phyloP scores from a whole-genome alignment of 495 filamentous ascomycete genomes.

The Zalerion maritima region DNA sequence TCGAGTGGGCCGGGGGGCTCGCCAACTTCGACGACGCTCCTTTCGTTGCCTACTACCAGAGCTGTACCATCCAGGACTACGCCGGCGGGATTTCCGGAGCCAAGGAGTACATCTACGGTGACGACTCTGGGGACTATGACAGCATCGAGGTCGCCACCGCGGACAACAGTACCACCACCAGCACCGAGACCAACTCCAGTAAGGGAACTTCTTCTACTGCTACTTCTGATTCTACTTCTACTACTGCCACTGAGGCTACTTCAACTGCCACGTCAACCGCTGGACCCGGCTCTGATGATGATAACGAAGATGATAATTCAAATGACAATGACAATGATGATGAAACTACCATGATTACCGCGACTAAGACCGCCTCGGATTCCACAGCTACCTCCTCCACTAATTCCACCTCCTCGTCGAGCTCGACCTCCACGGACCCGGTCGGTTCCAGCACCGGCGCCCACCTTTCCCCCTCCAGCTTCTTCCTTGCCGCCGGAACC shows the following conservation, averaged over 20 bases:
- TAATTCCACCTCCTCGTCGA: constrained; percentile 7
- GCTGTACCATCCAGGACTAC: constrained; percentile 68
- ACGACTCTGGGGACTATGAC: constrained; percentile 55
- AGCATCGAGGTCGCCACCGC: constrained; percentile 61
- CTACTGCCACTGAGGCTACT: constrained; percentile 12
- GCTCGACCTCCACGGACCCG: too few species aligned
- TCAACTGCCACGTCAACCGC: constrained; percentile 11
- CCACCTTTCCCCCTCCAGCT: too few species aligned
- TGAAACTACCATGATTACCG: constrained; percentile 9
- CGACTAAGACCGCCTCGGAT: constrained; percentile 7
- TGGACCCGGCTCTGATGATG: constrained; percentile 3
- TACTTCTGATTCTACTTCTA: constrained; percentile 9
- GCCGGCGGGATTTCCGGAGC: constrained; percentile 57
- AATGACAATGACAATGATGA: constrained; percentile 6
- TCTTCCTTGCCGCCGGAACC: too few species aligned
- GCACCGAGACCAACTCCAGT: constrained; percentile 9
- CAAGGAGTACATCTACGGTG: constrained; percentile 58
- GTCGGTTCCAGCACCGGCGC: too few species aligned
- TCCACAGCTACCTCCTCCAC: constrained; percentile 3
- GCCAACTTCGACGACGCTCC: constrained; percentile 65
- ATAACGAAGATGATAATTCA: constrained; percentile 1
- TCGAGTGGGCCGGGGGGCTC: constrained; percentile 75
- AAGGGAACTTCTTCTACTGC: constrained; percentile 9
- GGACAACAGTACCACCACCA: constrained; percentile 35
- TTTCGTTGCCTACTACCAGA: constrained; percentile 74